phyloP scores from a whole-genome alignment of 1,284 basidiomycete genomes.

The Cystobasidiaceae sp. region DNA sequence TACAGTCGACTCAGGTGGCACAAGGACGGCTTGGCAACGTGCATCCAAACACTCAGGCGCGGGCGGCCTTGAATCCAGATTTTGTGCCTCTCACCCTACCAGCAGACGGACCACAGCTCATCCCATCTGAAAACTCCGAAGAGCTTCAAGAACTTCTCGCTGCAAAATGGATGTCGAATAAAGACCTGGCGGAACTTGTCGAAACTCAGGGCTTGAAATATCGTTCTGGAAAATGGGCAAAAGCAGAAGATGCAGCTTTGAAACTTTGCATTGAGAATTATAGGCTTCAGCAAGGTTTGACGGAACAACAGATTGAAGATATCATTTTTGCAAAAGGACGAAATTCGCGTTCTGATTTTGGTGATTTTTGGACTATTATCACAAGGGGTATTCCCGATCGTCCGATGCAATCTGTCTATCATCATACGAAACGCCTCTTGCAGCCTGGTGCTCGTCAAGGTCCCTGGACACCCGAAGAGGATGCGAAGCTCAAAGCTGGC shows the following conservation, averaged over 20 bases:
- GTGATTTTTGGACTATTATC: slow-evolving; percentile 66
- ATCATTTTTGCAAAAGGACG: slow-evolving; percentile 63
- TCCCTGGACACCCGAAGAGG: slow-evolving; percentile 64
- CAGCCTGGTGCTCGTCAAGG: slow-evolving; percentile 65
- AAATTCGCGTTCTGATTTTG: slow-evolving; percentile 54
- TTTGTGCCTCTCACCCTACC: neutral
- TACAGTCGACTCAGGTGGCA: too few species aligned
- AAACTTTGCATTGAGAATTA: slow-evolving; percentile 61
- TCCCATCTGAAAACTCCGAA: neutral
- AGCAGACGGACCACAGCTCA: neutral
- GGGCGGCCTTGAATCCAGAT: slow-evolving; percentile 15
- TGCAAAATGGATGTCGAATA: slow-evolving; percentile 4
- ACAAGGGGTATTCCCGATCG: slow-evolving; percentile 64
- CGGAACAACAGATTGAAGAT: slow-evolving; percentile 55
- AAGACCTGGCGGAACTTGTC: slow-evolving; percentile 2
- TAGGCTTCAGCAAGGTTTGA: slow-evolving; percentile 53
- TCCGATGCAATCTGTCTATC: slow-evolving; percentile 72
- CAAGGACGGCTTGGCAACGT: neutral
- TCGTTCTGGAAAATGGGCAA: slow-evolving; percentile 76
- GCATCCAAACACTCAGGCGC: slow-evolving; percentile 1
- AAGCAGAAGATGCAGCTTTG: slow-evolving; percentile 63
- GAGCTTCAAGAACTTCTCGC: slow-evolving; percentile 17
- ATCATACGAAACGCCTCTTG: slow-evolving; percentile 63
- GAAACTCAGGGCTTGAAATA: slow-evolving; percentile 62
- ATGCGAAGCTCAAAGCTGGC: slow-evolving; percentile 62